These are phyloP conservation scores for Melampsora larici-populina DNA, from an alignment of 1,284 basidiomycete genomes.

Conservation along the genomic window DNA sequence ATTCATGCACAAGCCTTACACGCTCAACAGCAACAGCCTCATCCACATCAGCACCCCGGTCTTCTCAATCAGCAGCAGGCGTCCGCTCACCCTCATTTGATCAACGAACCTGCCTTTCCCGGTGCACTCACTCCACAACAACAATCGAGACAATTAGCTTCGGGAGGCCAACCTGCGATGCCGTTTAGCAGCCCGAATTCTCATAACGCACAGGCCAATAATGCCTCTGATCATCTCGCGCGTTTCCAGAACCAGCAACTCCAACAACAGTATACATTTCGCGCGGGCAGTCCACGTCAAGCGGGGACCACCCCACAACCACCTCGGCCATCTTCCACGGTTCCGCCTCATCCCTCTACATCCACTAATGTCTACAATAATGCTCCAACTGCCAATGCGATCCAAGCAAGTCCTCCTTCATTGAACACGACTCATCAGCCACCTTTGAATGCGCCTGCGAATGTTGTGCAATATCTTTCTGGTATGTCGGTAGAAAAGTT, in stretches of 20 bases:
- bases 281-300: constrained; percentile 31
- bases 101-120: constrained; percentile 21
- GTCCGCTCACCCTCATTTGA: constrained; percentile 5
- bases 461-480: not conserved
- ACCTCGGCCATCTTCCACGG: constrained; percentile 28
- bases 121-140: constrained; percentile 35
- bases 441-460: not conserved
- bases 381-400: constrained; percentile 2
- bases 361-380: constrained; percentile 20
- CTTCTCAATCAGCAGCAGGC: constrained; percentile 9
- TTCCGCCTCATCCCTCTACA: constrained; percentile 11
- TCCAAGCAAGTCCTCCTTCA: constrained; percentile 19
- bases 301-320: constrained; percentile 19
- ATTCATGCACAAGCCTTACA: not conserved
- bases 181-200: constrained; percentile 36
- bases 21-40: constrained; percentile 11
- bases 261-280: constrained; percentile 11
- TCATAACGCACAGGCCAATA: not conserved
- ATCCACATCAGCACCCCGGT: constrained; percentile 20
- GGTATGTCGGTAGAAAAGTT: constrained; percentile 28
- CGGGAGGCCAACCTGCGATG: constrained; percentile 6
- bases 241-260: constrained; percentile 32
- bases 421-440: not conserved
- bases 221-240: constrained; percentile 7
- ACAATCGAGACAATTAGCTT: constrained; percentile 19